A percentile compares a stretch with the other conserved stretches of the same genome.
Conservation (phyloP, 225 moss, liverwort and hornwort species). For the Thuidium tamariscinum region DNA sequence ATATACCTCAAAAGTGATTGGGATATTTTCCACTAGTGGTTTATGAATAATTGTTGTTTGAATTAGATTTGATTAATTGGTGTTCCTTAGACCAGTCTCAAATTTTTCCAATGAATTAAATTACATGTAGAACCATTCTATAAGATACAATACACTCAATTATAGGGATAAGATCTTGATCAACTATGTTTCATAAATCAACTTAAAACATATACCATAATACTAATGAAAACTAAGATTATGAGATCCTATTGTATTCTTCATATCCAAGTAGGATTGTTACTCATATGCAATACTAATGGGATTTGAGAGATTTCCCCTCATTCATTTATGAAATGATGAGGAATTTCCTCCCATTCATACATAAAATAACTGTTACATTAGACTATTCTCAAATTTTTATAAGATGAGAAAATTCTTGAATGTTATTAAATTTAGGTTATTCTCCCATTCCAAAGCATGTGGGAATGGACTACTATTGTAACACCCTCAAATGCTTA, state of each 20-base stretch:
- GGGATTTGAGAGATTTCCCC: not conserved
- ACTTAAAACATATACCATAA: too few relatives aligned
- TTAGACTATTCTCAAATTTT: not conserved
- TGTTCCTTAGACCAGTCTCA: not conserved
- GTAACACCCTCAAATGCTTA: not conserved
- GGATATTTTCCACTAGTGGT: not conserved
- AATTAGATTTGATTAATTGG: not conserved
- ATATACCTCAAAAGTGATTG: fast-evolving
- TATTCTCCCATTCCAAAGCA: not conserved
- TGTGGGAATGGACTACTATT: not conserved
- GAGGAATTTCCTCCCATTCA: not conserved
- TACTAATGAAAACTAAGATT: not conserved
- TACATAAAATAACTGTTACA: not conserved
- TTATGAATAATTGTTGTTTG: not conserved
- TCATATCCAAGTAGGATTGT: not conserved
- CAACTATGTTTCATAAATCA: too few relatives aligned
- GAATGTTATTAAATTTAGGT: too few relatives aligned
- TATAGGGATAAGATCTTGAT: too few relatives aligned
- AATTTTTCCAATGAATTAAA: not conserved
- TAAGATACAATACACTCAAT: too few relatives aligned
- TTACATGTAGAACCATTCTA: not conserved
- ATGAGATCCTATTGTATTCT: fast-evolving
- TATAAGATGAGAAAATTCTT: not conserved
- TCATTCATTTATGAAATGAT: not conserved
- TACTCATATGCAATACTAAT: fast-evolving